phyloP scores from a whole-genome alignment of 495 filamentous ascomycete genomes.

The Penicillium roqueforti region DNA sequence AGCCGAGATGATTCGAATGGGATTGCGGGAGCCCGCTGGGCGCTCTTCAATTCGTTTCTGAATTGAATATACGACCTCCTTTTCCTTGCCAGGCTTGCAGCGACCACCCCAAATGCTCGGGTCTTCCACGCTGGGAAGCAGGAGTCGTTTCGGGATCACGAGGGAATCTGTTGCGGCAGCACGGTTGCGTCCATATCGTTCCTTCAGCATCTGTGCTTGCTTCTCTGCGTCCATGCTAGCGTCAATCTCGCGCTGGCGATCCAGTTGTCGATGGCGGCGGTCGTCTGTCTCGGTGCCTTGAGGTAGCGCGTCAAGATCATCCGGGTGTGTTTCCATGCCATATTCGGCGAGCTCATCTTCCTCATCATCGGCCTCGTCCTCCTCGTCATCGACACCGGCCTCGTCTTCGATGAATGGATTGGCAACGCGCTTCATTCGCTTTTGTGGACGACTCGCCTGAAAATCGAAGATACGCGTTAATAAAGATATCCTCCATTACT shows the following conservation, averaged over 20 bases:
- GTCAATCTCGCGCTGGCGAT: slow-evolving; percentile 81
- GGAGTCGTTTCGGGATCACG: slow-evolving; percentile 76
- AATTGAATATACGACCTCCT: slow-evolving; percentile 79
- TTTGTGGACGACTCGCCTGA: slow-evolving; percentile 67
- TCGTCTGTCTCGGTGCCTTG: slow-evolving; percentile 80
- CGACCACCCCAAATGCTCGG: slow-evolving; percentile 93
- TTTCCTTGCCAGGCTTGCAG: slow-evolving; percentile 92
- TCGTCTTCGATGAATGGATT: slow-evolving; percentile 91
- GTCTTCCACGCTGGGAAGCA: slow-evolving; percentile 92
- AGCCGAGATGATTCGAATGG: slow-evolving; percentile 75
- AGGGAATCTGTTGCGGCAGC: slow-evolving; percentile 54
- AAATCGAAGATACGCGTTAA: slow-evolving; percentile 6
- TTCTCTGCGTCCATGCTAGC: slow-evolving; percentile 88
- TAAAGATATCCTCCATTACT: slow-evolving; percentile 13
- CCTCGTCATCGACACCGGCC: slow-evolving; percentile 94
- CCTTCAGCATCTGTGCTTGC: slow-evolving; percentile 77
- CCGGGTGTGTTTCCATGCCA: slow-evolving; percentile 83
- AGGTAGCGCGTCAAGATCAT: slow-evolving; percentile 79
- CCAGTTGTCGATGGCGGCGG: slow-evolving; percentile 87
- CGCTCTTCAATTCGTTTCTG: slow-evolving; percentile 83
- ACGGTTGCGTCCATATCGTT: slow-evolving; percentile 71
- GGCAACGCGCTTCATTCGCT: slow-evolving; percentile 67
- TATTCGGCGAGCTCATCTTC: slow-evolving; percentile 77
- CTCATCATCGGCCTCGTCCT: slow-evolving; percentile 89
- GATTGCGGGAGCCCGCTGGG: slow-evolving; percentile 61